phyloP scores from a whole-genome alignment of 2,329 filamentous ascomycete species.

The Volutella citrinella region DNA sequence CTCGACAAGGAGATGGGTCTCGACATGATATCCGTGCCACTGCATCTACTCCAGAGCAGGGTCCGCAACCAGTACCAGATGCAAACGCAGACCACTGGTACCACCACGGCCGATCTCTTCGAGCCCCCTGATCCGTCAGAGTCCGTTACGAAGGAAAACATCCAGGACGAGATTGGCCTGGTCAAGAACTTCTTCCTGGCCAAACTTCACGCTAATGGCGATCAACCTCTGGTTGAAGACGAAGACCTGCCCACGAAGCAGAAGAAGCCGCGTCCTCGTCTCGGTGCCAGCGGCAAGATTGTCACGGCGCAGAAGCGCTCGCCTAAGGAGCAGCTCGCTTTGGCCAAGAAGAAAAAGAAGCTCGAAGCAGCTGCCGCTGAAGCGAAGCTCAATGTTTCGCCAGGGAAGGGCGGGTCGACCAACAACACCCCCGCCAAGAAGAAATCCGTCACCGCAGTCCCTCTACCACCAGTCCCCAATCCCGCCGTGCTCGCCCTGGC shows the following conservation, averaged over 20 bases:
- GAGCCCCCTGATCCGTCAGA: constrained; percentile 67
- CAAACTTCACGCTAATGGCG: constrained; percentile 78
- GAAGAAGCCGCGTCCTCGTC: constrained; percentile 65
- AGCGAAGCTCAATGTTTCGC: constrained; percentile 37
- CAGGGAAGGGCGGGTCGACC: constrained; percentile 33
- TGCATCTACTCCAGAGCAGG: constrained; percentile 89
- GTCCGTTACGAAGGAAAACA: constrained; percentile 73
- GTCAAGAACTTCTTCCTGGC: constrained; percentile 88
- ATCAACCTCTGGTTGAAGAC: constrained; percentile 85
- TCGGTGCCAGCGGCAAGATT: constrained; percentile 77
- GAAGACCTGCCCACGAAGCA: constrained; percentile 94
- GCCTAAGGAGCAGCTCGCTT: constrained; percentile 75
- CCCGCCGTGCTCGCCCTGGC: constrained; percentile 38
- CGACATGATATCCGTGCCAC: constrained; percentile 82
- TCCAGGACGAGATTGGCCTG: constrained; percentile 79
- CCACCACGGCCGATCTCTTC: constrained; percentile 60
- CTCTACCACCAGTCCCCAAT: too few species aligned
- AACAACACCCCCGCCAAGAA: constrained; percentile 52
- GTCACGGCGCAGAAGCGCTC: constrained; percentile 80
- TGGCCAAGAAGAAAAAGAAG: constrained; percentile 88
- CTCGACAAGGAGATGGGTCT: constrained; percentile 88
- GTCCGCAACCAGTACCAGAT: constrained; percentile 83
- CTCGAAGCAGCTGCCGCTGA: constrained; percentile 58
- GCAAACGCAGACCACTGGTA: constrained; percentile 62
- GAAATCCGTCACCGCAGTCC: constrained; percentile 38